phyloP scores from a whole-genome alignment of 805 yeast species.

The Candida ipomoeae region DNA sequence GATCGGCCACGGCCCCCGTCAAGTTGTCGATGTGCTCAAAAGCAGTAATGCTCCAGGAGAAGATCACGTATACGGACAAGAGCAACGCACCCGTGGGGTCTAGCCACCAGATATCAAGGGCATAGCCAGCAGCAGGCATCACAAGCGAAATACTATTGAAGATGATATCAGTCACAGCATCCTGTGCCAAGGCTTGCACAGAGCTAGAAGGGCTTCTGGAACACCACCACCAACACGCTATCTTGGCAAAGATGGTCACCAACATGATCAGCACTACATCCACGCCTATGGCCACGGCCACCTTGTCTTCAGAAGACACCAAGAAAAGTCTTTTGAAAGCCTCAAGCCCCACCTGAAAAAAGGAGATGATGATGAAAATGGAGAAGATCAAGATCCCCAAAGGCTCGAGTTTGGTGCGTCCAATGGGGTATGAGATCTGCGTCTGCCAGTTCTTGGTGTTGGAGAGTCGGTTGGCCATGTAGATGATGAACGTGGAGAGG shows the following conservation, averaged over 20 bases:
- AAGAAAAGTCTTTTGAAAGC: slow-evolving; percentile 48
- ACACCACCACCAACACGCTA: slow-evolving; percentile 64
- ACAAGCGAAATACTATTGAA: slow-evolving; percentile 68
- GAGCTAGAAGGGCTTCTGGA: slow-evolving; percentile 56
- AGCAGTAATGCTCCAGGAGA: slow-evolving; percentile 61
- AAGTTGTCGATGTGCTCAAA: slow-evolving; percentile 70
- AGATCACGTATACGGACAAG: slow-evolving; percentile 57
- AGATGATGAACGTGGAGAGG: slow-evolving; percentile 69
- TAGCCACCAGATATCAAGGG: slow-evolving; percentile 59
- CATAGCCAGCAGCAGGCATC: slow-evolving; percentile 61
- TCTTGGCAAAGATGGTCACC: slow-evolving; percentile 55
- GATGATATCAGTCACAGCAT: slow-evolving; percentile 72
- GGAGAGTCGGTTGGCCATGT: slow-evolving; percentile 51
- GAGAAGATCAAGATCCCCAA: slow-evolving; percentile 74
- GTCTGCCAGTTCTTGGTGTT: slow-evolving; percentile 44
- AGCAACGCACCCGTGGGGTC: slow-evolving; percentile 71
- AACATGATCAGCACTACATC: slow-evolving; percentile 59
- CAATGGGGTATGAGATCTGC: slow-evolving; percentile 56
- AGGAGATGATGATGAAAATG: slow-evolving; percentile 64
- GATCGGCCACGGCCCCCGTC: slow-evolving; percentile 68
- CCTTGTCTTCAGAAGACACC: slow-evolving; percentile 25
- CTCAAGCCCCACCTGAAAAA: slow-evolving; percentile 67
- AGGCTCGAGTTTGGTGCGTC: slow-evolving; percentile 70
- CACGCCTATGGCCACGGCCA: slow-evolving; percentile 44
- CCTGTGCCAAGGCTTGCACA: slow-evolving; percentile 76